A percentile compares a stretch with the other conserved stretches of the same genome.
Evolutionary conservation across 768 basidiomycete genomes (phyloP).

Genomic region (Heimioporus sp.): DNA sequence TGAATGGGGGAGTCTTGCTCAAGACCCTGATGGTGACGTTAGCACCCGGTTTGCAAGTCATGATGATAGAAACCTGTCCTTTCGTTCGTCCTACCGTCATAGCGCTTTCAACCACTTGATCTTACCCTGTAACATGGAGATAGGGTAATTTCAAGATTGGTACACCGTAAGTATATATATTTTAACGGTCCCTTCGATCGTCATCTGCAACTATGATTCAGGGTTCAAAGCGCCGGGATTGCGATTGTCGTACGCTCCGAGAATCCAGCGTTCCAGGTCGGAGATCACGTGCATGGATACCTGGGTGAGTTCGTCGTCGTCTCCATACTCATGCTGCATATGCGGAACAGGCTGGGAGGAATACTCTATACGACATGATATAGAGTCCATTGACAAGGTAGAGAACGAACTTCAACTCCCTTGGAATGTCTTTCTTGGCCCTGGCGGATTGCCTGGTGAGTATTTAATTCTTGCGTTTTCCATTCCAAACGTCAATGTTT

Average conservation of each 20-base stretch:
- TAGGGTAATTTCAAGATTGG: slow-evolving; percentile 4
- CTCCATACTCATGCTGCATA: slow-evolving; percentile 13
- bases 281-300: slow-evolving; percentile 33
- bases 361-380: background rate
- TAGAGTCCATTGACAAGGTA: slow-evolving; percentile 3
- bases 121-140: background rate
- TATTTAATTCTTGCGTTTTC: slow-evolving; percentile 7
- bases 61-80: background rate
- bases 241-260: slow-evolving; percentile 46
- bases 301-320: background rate
- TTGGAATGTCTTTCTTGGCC: slow-evolving; percentile 23
- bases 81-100: background rate
- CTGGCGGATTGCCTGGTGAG: slow-evolving; percentile 23
- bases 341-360: slow-evolving; percentile 13
- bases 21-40: background rate
- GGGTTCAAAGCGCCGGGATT: background rate
- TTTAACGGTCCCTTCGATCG: no score
- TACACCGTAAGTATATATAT: background rate
- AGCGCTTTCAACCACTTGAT: no score
- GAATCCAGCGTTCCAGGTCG: slow-evolving; percentile 31
- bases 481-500: background rate
- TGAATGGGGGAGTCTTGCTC: background rate
- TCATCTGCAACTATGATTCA: background rate
- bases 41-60: background rate
- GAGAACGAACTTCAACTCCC: slow-evolving; percentile 26